Percentiles rank a stretch among this genome's conserved stretches.
phyloP scores from a whole-genome alignment of 352 stramenopile species.

The Globisporangium abappressorium region DNA sequence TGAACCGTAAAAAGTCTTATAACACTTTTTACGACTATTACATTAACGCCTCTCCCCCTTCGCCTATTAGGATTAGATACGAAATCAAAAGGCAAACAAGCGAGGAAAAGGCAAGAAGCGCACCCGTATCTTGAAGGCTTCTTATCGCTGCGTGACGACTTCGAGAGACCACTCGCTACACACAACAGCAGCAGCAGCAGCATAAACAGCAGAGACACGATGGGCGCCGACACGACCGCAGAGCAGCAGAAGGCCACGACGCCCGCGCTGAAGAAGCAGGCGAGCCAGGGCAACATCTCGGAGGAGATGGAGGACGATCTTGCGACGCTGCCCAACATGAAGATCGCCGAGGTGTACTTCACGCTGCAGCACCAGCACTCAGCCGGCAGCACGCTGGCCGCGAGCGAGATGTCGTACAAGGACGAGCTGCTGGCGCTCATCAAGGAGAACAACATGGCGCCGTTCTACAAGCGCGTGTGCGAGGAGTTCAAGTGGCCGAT shows the following conservation, averaged over 20 bases:
- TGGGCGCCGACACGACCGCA: slow-evolving; percentile 1
- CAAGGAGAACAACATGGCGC: slow-evolving; percentile 63
- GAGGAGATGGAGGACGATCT: slow-evolving; percentile 86
- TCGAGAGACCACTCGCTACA: not conserved
- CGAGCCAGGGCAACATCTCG: slow-evolving; percentile 79
- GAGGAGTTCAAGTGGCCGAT: slow-evolving; percentile 66
- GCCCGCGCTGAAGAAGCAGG: slow-evolving; percentile 57
- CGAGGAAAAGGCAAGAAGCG: not conserved
- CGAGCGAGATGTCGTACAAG: slow-evolving; percentile 32
- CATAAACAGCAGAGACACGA: not conserved
- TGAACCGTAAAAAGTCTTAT: too few species aligned
- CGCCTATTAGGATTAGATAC: not conserved
- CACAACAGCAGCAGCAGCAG: not conserved
- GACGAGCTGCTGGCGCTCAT: slow-evolving; percentile 67
- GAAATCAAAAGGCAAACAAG: not conserved
- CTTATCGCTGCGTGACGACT: not conserved
- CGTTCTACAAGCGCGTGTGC: slow-evolving; percentile 77
- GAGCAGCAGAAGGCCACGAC: slow-evolving; percentile 5
- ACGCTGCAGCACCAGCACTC: slow-evolving; percentile 71
- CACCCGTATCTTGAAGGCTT: slow-evolving; percentile 1
- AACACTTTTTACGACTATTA: too few species aligned
- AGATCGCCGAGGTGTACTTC: slow-evolving; percentile 70
- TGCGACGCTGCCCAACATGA: slow-evolving; percentile 76
- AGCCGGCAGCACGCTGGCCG: slow-evolving; percentile 29
- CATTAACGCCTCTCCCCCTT: not conserved